A percentile compares a stretch with the other conserved stretches of the same genome.
phyloP scores from a whole-genome alignment of 352 stramenopile species.

The Pythium phragmitis region DNA sequence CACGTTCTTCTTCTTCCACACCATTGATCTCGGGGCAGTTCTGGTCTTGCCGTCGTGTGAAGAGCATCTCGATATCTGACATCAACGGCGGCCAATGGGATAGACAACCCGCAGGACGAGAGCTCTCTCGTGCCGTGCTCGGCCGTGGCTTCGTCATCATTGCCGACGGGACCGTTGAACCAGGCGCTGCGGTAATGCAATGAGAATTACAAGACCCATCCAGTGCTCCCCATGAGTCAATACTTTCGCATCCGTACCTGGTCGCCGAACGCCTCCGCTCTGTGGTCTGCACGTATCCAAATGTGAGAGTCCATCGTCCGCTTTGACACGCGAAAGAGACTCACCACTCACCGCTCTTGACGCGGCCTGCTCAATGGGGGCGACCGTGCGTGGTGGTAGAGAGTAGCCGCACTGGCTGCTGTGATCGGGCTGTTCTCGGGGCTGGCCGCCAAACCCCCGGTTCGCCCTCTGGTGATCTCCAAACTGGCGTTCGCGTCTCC shows the following conservation, averaged over 20 bases:
- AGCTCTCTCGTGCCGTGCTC: conserved; percentile 47
- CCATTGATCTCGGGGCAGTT: conserved; percentile 1
- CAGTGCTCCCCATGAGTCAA: neutral
- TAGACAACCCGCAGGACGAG: conserved; percentile 6
- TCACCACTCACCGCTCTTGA: conserved; percentile 11
- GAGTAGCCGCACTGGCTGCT: neutral
- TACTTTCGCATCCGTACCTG: conserved; percentile 19
- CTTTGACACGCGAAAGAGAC: neutral
- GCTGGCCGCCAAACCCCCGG: neutral
- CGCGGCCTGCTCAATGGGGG: conserved; percentile 5
- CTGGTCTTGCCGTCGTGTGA: neutral
- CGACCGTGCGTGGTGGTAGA: conserved; percentile 3
- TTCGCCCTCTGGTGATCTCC: conserved; percentile 6
- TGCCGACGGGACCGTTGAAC: neutral
- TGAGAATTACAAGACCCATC: neutral
- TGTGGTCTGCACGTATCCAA: conserved; percentile 36
- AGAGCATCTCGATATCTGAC: neutral
- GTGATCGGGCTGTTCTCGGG: neutral
- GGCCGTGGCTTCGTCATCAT: conserved; percentile 38
- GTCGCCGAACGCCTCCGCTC: conserved; percentile 45
- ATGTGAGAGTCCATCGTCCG: neutral
- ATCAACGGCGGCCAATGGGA: neutral
- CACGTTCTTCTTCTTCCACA: neutral
- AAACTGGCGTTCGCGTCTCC: neutral
- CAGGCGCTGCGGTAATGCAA: neutral